Percentiles rank a stretch among this genome's conserved stretches.
Conservation (phyloP, 208 protist genomes). For the Phytomonas serpens region DNA sequence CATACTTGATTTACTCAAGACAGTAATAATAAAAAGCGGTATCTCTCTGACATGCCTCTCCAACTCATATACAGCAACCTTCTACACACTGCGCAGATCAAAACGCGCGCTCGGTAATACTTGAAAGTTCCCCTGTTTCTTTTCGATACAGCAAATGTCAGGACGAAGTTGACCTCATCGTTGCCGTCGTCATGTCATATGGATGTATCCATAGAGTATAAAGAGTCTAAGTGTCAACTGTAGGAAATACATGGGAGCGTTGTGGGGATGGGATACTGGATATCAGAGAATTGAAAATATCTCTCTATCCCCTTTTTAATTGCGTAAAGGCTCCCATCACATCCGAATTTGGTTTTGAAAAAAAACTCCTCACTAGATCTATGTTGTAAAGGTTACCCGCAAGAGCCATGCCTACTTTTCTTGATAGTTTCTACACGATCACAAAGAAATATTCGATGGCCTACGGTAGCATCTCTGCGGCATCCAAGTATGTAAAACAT, state of each 20-base stretch:
- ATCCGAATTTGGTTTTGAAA: background rate
- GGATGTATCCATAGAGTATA: background rate
- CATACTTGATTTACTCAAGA: background rate
- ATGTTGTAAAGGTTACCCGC: background rate
- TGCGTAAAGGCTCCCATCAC: background rate
- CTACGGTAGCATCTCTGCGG: background rate
- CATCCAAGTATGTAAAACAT: background rate
- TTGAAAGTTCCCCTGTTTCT: background rate
- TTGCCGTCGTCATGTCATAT: background rate
- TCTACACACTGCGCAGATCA: background rate
- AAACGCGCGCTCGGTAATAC: background rate
- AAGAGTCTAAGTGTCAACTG: background rate
- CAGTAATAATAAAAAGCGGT: background rate
- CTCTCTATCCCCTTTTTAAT: background rate
- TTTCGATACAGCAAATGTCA: background rate
- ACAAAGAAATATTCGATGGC: background rate
- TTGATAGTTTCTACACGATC: background rate
- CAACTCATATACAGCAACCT: background rate
- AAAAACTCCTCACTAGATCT: background rate
- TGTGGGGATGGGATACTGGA: background rate
- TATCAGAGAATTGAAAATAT: background rate
- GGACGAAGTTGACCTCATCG: background rate
- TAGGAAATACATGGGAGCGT: background rate
- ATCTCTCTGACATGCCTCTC: background rate
- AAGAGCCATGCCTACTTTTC: background rate